Evolutionary conservation across 176 grass and related monocot genomes (phyloP), one percentile per base, ranked within the genome.

Genomic region (Luzula sylvatica): DNA sequence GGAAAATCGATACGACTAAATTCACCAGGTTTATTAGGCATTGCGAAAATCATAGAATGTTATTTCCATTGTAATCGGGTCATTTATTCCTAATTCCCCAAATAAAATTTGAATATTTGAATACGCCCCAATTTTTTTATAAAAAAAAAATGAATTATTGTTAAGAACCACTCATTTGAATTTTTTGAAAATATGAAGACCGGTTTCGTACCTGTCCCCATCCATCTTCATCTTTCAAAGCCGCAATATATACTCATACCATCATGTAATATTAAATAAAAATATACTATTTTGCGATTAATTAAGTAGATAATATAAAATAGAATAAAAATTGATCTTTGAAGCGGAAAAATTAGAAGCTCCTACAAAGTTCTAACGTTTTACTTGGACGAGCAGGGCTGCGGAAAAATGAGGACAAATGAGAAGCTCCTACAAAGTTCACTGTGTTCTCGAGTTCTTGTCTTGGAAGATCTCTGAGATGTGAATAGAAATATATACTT

Each of bases 1-100:
- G 68, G 85, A 65, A 96, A 96, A 78, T 96, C 92, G 76, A 96
- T 89, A 46, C 92, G 81, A 53, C 84, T 89, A 54, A 86, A 96
- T 71, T 89, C 71, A 65, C 92, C 92, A 74, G 84, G 92, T 32
- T 89, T 89, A 55, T 86, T 79, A 20, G 84, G 92, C 92, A 96
- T 86, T 20, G 90, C 90, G 73, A 96, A 96, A 66, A 96, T 86
- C 90, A 96, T 96, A 20, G 90, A 96, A 71, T 96, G 90, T 27
- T 96, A 83, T 61, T 96, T 96, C 90, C 90, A 96, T 70, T 96
- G 90, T 65, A 96, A 82, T 45, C 90, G 83, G n/a, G 65, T 96
- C 90, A 65, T 77, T 82, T 59, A 96, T 96, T 55, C 85, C 85
- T 74, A 96, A 84, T 68, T 96, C 90, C 2, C 67, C 77, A 82